Evolutionary conservation across 2,329 filamentous ascomycete species (phyloP).

Genomic region (Aspergillus sp.): DNA sequence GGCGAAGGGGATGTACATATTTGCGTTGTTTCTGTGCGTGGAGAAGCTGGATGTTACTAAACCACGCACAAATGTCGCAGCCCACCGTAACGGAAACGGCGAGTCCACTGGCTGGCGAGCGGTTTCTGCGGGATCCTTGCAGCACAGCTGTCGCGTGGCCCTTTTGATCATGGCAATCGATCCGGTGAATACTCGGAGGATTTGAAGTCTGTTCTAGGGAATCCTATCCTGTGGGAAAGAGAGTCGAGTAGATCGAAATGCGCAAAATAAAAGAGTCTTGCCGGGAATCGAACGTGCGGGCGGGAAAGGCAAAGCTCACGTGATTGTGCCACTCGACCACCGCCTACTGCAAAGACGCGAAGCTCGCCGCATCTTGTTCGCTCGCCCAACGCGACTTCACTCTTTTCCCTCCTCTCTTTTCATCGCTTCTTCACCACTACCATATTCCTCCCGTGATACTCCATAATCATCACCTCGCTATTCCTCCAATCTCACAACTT

Average conservation of each 20-base stretch:
- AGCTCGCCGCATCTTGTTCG: constrained; percentile 3
- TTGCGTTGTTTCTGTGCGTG: constrained; percentile 33
- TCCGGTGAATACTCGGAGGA: no score
- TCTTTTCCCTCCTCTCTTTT: background rate
- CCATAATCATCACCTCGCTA: no score
- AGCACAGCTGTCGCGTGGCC: no score
- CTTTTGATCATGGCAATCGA: no score
- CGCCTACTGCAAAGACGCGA: background rate
- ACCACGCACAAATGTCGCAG: constrained; percentile 38
- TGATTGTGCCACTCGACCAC: constrained; percentile 17
- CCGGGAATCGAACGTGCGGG: constrained; percentile 15
- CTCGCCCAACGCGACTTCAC: background rate
- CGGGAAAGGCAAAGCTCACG: constrained; percentile 1
- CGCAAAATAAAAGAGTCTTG: background rate
- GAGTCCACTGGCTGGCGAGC: background rate
- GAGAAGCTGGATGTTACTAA: constrained; percentile 12
- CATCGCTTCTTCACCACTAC: background rate
- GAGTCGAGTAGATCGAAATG: background rate
- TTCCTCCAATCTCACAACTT: no score
- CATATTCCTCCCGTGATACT: no score
- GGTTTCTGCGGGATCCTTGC: background rate
- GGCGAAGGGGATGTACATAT: constrained; percentile 10
- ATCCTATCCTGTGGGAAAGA: no score
- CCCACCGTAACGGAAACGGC: background rate
- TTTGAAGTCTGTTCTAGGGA: no score